A percentile compares a stretch with the other conserved stretches of the same genome.
Conservation (phyloP, 192 early-diverging fungal species). For the Gaertneriomyces semiglobifer region DNA sequence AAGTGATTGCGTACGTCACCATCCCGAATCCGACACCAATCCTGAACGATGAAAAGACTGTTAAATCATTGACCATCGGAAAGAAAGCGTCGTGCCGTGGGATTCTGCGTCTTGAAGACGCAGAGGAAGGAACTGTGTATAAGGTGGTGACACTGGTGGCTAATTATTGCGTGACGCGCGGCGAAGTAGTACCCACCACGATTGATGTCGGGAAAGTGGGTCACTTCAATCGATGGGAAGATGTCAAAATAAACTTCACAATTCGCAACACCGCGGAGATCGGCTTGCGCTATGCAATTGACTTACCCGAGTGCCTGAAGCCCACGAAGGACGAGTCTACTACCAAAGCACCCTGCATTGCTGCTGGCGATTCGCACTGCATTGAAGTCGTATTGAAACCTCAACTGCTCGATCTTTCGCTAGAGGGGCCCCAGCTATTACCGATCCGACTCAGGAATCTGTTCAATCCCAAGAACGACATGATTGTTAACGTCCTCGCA, state of each 20-base stretch:
- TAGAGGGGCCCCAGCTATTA: constrained; percentile 48
- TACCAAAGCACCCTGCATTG: neutral
- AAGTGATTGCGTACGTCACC: constrained; percentile 45
- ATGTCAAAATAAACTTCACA: constrained; percentile 56
- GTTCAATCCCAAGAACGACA: constrained; percentile 60
- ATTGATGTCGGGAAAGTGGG: constrained; percentile 79
- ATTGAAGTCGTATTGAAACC: constrained; percentile 68
- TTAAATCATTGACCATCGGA: constrained; percentile 42
- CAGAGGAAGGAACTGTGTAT: constrained; percentile 43
- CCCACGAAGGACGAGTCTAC: constrained; percentile 19
- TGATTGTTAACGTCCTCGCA: constrained; percentile 49
- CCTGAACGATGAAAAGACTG: constrained; percentile 29
- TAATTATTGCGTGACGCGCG: constrained; percentile 58
- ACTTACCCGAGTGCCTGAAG: constrained; percentile 49
- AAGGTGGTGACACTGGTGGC: constrained; percentile 61
- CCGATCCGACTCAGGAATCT: constrained; percentile 61
- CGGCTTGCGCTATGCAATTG: constrained; percentile 57
- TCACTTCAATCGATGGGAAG: constrained; percentile 68
- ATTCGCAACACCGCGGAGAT: constrained; percentile 65
- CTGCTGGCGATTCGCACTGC: constrained; percentile 22
- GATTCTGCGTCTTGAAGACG: constrained; percentile 60
- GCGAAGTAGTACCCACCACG: constrained; percentile 44
- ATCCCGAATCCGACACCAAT: constrained; percentile 52
- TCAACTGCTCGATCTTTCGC: constrained; percentile 46
- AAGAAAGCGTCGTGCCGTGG: constrained; percentile 54